A percentile compares a stretch with the other conserved stretches of the same genome.
These are phyloP conservation scores for Pseudogymnoascus sp. DNA, from an alignment of 2,329 filamentous ascomycete species.

Conservation along the genomic window DNA sequence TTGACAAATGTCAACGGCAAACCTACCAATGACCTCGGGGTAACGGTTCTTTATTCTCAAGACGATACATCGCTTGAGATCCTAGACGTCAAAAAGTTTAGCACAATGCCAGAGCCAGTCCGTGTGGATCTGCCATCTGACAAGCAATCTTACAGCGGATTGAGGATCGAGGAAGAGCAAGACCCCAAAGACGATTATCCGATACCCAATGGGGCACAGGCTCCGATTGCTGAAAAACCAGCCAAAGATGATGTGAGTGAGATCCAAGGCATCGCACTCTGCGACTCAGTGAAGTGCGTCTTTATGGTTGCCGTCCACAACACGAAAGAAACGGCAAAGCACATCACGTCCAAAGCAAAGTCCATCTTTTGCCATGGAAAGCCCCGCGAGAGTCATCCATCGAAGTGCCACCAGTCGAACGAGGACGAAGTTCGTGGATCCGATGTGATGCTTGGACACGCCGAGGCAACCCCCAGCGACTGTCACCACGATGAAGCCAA, in stretches of 20 bases:
- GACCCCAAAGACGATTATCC: neutral
- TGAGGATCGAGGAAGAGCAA: neutral
- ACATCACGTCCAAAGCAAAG: neutral
- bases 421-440: neutral
- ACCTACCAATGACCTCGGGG: neutral
- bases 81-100: neutral
- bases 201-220: neutral
- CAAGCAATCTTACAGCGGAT: neutral
- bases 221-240: neutral
- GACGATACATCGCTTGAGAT: neutral
- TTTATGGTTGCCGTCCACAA: conserved; percentile 6
- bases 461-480: neutral
- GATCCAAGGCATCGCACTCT: neutral
- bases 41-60: neutral
- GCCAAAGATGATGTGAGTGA: neutral
- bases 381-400: neutral
- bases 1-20: neutral
- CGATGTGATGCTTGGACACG: neutral
- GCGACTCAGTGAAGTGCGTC: neutral
- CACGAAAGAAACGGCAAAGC: neutral
- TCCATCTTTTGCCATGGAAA: neutral
- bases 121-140: neutral
- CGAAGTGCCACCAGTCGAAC: neutral
- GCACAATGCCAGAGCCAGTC: neutral
- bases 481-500: neutral